These are phyloP conservation scores for Ilyonectria mors-panacis DNA, from an alignment of 2,329 filamentous ascomycete species.

Conservation along the genomic window DNA sequence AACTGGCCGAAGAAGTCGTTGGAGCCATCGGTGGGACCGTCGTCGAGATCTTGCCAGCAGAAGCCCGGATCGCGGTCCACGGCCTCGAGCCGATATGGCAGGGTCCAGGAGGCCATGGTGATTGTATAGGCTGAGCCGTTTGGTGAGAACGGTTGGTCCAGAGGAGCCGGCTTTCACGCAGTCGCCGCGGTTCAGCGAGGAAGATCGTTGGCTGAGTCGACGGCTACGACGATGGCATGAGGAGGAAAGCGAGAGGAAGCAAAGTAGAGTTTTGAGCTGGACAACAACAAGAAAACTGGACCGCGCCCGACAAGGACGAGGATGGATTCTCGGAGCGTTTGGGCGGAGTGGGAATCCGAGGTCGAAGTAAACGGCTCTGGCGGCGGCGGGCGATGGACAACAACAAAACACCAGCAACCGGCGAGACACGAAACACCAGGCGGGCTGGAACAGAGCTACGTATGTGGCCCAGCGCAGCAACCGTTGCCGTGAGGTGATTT, in stretches of 20 bases:
- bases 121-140: slow-evolving; percentile 18
- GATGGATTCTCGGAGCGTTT: slow-evolving; percentile 39
- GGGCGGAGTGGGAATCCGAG: slow-evolving; percentile 31
- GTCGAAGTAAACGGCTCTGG: slow-evolving; percentile 40
- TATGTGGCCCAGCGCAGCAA: slow-evolving; percentile 46
- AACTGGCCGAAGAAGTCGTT: slow-evolving; percentile 57
- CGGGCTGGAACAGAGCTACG: slow-evolving; percentile 34
- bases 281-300: slow-evolving; percentile 38
- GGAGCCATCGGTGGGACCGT: slow-evolving; percentile 47
- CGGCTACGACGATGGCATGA: slow-evolving; percentile 41
- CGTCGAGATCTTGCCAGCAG: slow-evolving; percentile 54
- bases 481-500: slow-evolving; percentile 38
- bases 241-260: slow-evolving; percentile 32
- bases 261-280: slow-evolving; percentile 46
- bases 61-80: slow-evolving; percentile 54
- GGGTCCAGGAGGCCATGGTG: slow-evolving; percentile 56
- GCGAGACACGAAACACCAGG: slow-evolving; percentile 39
- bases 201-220: slow-evolving; percentile 35
- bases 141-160: slow-evolving; percentile 24
- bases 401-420: slow-evolving; percentile 39
- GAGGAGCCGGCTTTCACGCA: slow-evolving; percentile 27
- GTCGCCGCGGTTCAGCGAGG: slow-evolving; percentile 41
- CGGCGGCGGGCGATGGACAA: slow-evolving; percentile 35
- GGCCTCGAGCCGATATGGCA: slow-evolving; percentile 53
- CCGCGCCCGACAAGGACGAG: slow-evolving; percentile 41